Evolutionary conservation across 495 filamentous ascomycete species (phyloP).

Genomic region (Neurospora sp.): DNA sequence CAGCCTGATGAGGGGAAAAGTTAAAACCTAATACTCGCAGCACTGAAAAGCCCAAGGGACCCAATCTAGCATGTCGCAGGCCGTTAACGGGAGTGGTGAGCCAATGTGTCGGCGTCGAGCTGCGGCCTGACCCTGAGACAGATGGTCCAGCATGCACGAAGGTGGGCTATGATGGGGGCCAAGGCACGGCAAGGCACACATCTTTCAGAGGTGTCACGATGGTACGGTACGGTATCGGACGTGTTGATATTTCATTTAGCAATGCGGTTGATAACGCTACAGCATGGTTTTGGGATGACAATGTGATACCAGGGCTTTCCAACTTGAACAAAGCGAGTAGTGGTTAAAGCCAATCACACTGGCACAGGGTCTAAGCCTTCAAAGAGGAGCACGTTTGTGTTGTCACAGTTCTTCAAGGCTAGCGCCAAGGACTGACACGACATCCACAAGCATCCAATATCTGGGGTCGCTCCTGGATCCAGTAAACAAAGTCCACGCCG

Average conservation of each 20-base stretch:
- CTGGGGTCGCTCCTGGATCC: neutral
- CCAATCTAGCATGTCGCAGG: neutral
- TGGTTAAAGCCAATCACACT: neutral
- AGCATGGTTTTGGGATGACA: neutral
- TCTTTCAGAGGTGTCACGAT: neutral
- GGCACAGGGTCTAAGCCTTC: neutral
- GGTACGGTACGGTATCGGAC: neutral
- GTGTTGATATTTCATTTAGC: neutral
- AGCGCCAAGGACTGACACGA: neutral
- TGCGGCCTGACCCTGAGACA: neutral
- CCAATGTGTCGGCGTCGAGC: neutral
- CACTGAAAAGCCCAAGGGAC: neutral
- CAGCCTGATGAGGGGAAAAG: neutral
- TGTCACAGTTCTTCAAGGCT: neutral
- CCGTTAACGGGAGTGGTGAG: neutral
- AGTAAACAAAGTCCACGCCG: neutral
- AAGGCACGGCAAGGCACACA: neutral
- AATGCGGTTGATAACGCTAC: neutral
- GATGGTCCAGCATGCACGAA: neutral
- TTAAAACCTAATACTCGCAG: neutral
- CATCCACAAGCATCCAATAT: neutral
- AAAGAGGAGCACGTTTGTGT: neutral
- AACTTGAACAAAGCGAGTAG: neutral
- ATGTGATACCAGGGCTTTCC: neutral
- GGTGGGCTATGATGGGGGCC: neutral